Base-by-base conservation (phyloP, 2,329 filamentous ascomycete species). In the Pyricularia sp. region DNA sequence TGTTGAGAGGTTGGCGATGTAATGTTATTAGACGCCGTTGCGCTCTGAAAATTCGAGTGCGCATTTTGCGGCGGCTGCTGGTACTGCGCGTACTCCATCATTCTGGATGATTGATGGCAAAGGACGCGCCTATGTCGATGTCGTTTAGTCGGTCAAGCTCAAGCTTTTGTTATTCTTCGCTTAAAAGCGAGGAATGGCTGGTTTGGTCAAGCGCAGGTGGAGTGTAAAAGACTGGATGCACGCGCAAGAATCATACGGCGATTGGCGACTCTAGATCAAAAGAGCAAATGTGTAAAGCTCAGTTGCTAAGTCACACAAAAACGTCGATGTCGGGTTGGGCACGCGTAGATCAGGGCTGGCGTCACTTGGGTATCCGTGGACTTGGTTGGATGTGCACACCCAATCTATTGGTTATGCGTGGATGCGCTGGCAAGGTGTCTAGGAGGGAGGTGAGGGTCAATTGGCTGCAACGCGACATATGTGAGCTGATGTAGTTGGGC, bases 61-160 rank as follows among this genome's bases (percentile, higher is more conserved):
- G 86, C 82, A 77, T 87, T 87, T 79, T 90, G 89, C 78, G 86
- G 83, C 79, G 88, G 85, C 79, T 87, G 88, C 76, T 89, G 87
- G 77, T 92, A 91, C 81, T 90, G 87, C 79, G 88, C 86, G 83
- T 91, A 92, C 81, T 92, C 90, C 90, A 92, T 92, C 81, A 85
- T 90, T 76, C 71, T 69, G 64, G 31, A 36, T 25, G 31, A 23
- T 65, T 31, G 42, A 20, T 50, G 42, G 42, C 42, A n/a, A n/a
- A 50, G 20, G 64, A 50, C 31, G 64, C 64, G 64, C 42, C 42
- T 50, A n/a, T 6, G 42, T 50, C 42, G 17, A 20, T 50, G 42
- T 50, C 20, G 17, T 50, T 20, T 50, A 50, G 42, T 50, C 42
- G 42, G 17, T 50, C 7, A 50, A 50, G 42, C 42, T 50, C 42